Conservation (phyloP, 2,329 filamentous ascomycete genomes). For the Thielaviopsis populi region DNA sequence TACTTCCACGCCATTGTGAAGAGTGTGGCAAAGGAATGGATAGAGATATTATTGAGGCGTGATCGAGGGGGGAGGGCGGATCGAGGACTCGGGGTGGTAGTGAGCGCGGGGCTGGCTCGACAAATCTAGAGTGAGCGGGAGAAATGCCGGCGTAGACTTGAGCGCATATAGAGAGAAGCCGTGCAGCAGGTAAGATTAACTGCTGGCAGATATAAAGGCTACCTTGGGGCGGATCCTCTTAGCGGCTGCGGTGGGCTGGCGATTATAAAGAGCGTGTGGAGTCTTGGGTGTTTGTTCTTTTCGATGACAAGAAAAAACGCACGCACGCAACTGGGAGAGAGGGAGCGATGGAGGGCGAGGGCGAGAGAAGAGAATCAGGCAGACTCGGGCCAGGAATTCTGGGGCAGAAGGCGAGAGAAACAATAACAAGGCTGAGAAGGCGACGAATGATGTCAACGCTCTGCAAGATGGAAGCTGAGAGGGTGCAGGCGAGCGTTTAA, state of each 20-base stretch:
- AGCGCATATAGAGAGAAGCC: not conserved
- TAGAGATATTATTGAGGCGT: not conserved
- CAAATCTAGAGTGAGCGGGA: not conserved
- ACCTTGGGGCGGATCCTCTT: not conserved
- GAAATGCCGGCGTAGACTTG: not conserved
- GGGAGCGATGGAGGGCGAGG: too few species aligned
- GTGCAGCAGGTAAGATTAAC: not conserved
- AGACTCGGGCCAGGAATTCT: not conserved
- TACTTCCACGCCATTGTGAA: slow-evolving; percentile 59
- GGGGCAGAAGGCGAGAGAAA: not conserved
- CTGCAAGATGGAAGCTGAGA: not conserved
- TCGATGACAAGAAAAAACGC: not conserved
- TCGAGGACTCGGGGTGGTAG: not conserved
- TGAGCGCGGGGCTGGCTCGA: not conserved
- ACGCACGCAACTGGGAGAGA: not conserved
- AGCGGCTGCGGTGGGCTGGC: not conserved
- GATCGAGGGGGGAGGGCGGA: not conserved
- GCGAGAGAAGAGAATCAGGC: too few species aligned
- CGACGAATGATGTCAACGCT: not conserved
- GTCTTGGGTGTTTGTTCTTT: not conserved
- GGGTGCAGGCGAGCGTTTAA: not conserved
- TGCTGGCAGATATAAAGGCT: not conserved
- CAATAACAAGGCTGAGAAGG: not conserved
- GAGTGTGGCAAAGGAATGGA: not conserved
- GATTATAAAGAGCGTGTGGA: not conserved